A percentile compares a stretch with the other conserved stretches of the same genome.
phyloP scores from a whole-genome alignment of 805 yeast genomes.

The Candida andamanensis region DNA sequence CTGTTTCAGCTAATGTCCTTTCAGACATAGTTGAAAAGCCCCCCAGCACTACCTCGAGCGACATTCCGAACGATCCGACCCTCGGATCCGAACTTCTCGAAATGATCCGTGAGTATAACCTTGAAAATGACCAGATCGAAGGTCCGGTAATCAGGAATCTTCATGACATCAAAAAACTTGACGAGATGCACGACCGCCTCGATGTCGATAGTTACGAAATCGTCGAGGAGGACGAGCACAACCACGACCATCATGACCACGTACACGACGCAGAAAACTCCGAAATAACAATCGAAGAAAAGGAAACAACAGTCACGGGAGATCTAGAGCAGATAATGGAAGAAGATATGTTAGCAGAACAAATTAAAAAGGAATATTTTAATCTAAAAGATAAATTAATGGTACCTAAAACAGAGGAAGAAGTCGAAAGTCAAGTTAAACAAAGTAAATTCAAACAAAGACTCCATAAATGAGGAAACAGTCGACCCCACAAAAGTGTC shows the following conservation, averaged over 20 bases:
- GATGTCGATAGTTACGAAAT: constrained; percentile 10
- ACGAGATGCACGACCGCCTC: constrained; percentile 40
- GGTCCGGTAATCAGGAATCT: constrained; percentile 53
- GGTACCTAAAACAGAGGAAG: not conserved
- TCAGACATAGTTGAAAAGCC: not conserved
- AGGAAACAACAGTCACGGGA: constrained; percentile 21
- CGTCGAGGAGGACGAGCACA: constrained; percentile 9
- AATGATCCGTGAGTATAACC: constrained; percentile 46
- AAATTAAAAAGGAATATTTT: constrained; percentile 39
- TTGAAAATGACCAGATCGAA: constrained; percentile 56
- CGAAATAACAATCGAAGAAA: constrained; percentile 13
- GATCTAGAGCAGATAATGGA: constrained; percentile 10
- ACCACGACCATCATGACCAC: constrained; percentile 3
- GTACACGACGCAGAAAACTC: not conserved
- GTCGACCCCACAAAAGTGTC: not conserved
- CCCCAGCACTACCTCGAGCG: too few relatives aligned
- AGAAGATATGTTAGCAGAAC: constrained; percentile 37
- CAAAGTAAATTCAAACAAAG: constrained; percentile 11
- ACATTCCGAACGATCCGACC: too few relatives aligned
- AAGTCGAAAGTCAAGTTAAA: constrained; percentile 2
- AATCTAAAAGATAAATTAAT: constrained; percentile 7
- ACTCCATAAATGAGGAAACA: constrained; percentile 2
- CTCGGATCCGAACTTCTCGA: constrained; percentile 5
- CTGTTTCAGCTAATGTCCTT: too few relatives aligned
- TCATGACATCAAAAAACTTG: constrained; percentile 50